Percentiles rank a stretch among this genome's conserved stretches.
Conservation (phyloP, 2,329 filamentous ascomycete species). For the Dactylonectria estremocensis region DNA sequence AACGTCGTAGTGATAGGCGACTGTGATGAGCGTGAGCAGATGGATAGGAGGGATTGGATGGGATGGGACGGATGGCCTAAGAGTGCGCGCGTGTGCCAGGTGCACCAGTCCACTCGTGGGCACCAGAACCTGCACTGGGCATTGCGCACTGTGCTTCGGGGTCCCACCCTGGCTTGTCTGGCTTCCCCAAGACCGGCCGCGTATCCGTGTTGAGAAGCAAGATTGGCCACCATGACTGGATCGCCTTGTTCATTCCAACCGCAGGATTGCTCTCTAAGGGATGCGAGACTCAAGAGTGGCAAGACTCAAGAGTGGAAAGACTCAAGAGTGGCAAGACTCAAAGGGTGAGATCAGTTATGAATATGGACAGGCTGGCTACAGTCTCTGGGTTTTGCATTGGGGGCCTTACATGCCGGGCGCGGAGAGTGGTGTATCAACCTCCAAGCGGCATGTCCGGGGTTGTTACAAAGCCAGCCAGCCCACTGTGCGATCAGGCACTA, state of each 20-base stretch:
- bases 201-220: constrained; percentile 14
- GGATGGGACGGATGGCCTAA: constrained; percentile 19
- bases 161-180: constrained; percentile 18
- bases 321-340: not conserved
- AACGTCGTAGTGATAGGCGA: constrained; percentile 17
- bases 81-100: constrained; percentile 16
- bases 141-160: constrained; percentile 26
- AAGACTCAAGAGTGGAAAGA: not conserved
- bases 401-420: not conserved
- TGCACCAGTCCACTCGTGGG: constrained; percentile 20
- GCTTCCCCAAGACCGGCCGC: constrained; percentile 16
- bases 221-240: constrained; percentile 13
- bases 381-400: not conserved
- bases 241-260: constrained; percentile 13
- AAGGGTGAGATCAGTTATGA: not conserved
- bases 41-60: constrained; percentile 25
- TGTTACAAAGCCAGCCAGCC: too few relatives aligned
- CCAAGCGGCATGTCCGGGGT: constrained; percentile 4
- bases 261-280: not conserved
- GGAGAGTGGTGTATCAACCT: not conserved
- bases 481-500: constrained; percentile 7
- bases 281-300: not conserved
- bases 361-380: not conserved
- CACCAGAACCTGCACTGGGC: constrained; percentile 11
- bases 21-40: constrained; percentile 22